Evolutionary conservation across 148 eudicot genomes (phyloP), one percentile per base, ranked within the genome.

Genomic region (Silene uniflora): DNA sequence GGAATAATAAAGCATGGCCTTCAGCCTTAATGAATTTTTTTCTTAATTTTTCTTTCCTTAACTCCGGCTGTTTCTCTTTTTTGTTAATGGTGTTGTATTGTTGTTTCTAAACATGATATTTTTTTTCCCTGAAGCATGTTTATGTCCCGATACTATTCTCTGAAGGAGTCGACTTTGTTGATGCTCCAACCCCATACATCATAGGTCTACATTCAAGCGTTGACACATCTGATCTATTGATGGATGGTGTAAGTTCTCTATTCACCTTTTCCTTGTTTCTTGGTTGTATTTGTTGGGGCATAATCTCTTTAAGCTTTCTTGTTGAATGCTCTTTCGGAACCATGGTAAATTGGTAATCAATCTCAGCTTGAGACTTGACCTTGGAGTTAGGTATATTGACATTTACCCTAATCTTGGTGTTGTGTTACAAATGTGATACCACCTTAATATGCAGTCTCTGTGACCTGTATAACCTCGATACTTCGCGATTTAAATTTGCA

Each of bases 181-280:
- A 79, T 74, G 81, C 81, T 74, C 81, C 81, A 74, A 79, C 81
- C 18, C 77, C 81, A 10, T 79, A 79, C 32, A 74, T 79, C 67
- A 79, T 79, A 18, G 81, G 81, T 42, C 81, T 79, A 59, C 81
- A 79, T 79, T 74, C 81, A 61, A 79, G 63, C 32, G 81, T 74
- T 32, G 81, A 79, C 73, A 79, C 81, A 17, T 74, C 77, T 44
- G 77, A 67, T 46, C 77, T 74, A 60, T 32, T 62, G 55, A 79
- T 79, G 81, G 81, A 79, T 61, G 77, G 81, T 67, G 81, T 79
- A 79, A 73, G 81, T 39, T 21, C 17, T 49, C 54, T 39, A 74
- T 21, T 74, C 60, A 54, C 23, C 7, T 66, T 29, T 27, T 75
- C 55, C 63, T 25, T 67, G 60, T 27, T 62, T 16, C 7, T 46